Percentiles rank a stretch among this genome's conserved stretches.
phyloP scores from a whole-genome alignment of 768 basidiomycete species.

The Tricholoma bakamatsutake region DNA sequence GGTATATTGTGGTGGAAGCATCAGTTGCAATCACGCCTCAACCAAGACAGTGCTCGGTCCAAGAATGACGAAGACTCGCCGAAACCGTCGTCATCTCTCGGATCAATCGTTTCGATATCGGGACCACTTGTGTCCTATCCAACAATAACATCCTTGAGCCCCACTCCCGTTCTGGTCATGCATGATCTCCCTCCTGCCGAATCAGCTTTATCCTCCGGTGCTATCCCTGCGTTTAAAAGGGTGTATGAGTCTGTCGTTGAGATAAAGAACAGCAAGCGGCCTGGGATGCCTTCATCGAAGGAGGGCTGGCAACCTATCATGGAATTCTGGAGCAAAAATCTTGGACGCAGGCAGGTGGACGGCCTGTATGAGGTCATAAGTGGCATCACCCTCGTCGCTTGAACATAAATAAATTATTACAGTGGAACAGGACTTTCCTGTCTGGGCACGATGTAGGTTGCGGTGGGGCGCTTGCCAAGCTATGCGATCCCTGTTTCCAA shows the following conservation, averaged over 20 bases:
- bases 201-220: constrained; percentile 36
- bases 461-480: too few species aligned
- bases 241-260: constrained; percentile 50
- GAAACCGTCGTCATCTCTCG: constrained; percentile 32
- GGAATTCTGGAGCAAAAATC: constrained; percentile 76
- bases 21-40: constrained; percentile 16
- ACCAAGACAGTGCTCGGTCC: constrained; percentile 4
- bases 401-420: background rate
- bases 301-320: constrained; percentile 84
- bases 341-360: constrained; percentile 50
- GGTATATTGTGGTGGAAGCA: constrained; percentile 51
- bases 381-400: constrained; percentile 13
- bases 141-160: constrained; percentile 42
- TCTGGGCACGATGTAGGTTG: background rate
- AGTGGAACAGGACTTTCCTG: background rate
- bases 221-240: constrained; percentile 50
- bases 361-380: constrained; percentile 69
- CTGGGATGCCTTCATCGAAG: constrained; percentile 69
- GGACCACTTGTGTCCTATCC: constrained; percentile 80
- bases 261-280: constrained; percentile 34
- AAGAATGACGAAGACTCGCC: constrained; percentile 5
- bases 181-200: constrained; percentile 47
- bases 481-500: too few species aligned
- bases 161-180: constrained; percentile 59
- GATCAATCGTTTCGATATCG: constrained; percentile 60